Evolutionary conservation across 2,329 filamentous ascomycete species (phyloP).

Genomic region (Trichoderma cornu-damae): DNA sequence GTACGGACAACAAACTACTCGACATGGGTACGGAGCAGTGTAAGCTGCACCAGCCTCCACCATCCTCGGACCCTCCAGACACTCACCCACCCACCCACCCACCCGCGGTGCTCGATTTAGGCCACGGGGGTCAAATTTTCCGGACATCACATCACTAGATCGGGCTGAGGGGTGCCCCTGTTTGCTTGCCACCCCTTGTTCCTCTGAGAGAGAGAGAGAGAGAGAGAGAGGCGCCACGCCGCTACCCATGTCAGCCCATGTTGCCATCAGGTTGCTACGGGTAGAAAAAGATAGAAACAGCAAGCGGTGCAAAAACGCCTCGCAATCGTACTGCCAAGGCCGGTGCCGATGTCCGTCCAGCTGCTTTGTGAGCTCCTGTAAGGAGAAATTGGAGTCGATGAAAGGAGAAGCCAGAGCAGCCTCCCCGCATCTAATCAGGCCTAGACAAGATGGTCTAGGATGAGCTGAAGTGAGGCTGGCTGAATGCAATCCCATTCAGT

Average conservation of each 20-base stretch:
- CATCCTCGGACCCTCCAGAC: too few species aligned
- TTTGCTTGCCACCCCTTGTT: neutral
- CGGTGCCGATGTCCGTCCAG: neutral
- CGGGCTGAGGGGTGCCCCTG: slow-evolving; percentile 2
- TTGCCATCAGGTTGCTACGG: neutral
- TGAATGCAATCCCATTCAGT: neutral
- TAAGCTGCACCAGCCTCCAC: neutral
- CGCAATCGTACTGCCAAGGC: neutral
- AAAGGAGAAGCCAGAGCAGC: neutral
- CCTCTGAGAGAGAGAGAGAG: too few species aligned
- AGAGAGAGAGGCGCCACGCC: neutral
- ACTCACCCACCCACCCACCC: neutral
- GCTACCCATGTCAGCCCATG: neutral
- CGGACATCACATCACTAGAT: slow-evolving; percentile 1
- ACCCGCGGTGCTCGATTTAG: neutral
- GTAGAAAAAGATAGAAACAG: neutral
- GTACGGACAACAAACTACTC: neutral
- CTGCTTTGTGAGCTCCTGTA: neutral
- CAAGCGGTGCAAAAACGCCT: neutral
- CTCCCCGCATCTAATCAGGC: neutral
- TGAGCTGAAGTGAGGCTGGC: neutral
- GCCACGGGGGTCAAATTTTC: neutral
- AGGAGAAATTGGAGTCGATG: neutral
- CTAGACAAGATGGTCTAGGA: neutral
- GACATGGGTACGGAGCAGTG: neutral